phyloP scores from a whole-genome alignment of 345 rosid genomes.

The Nasturtium officinale region DNA sequence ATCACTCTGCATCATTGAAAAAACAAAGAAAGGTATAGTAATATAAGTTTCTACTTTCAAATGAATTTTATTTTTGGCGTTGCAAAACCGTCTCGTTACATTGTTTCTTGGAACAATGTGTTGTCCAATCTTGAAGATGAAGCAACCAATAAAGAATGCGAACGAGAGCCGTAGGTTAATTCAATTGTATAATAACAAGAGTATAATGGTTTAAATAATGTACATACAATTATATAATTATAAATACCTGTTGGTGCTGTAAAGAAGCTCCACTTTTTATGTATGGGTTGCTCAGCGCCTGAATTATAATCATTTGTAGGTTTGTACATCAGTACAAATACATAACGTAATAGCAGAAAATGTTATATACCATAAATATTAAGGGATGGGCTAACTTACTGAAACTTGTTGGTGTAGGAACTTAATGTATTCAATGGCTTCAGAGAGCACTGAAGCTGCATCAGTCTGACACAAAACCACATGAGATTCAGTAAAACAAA shows the following conservation, averaged over 20 bases:
- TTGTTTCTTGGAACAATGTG: constrained; percentile 21
- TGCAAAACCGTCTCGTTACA: constrained; percentile 28
- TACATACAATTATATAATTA: not conserved
- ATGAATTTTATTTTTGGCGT: not conserved
- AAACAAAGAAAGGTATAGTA: not conserved
- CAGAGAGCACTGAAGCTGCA: constrained; percentile 99
- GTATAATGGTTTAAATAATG: constrained; percentile 27
- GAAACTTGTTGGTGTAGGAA: constrained; percentile 91
- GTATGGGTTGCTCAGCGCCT: constrained; percentile 91
- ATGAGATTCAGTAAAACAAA: constrained; percentile 47
- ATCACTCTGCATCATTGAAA: constrained; percentile 44
- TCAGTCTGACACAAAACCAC: constrained; percentile 75
- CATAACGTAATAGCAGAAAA: constrained; percentile 13
- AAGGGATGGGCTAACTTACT: constrained; percentile 59
- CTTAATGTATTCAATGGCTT: constrained; percentile 95
- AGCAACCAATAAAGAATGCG: constrained; percentile 35
- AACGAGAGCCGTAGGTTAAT: constrained; percentile 26
- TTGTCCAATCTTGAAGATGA: constrained; percentile 41
- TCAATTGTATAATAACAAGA: constrained; percentile 30
- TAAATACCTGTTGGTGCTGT: constrained; percentile 72
- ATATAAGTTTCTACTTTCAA: not conserved
- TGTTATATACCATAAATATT: constrained; percentile 12
- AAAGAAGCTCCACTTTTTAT: constrained; percentile 86
- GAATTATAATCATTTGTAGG: constrained; percentile 44
- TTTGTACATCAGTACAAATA: constrained; percentile 37